These are phyloP conservation scores for Pythium volutum DNA, from an alignment of 352 stramenopile species.

Conservation along the genomic window DNA sequence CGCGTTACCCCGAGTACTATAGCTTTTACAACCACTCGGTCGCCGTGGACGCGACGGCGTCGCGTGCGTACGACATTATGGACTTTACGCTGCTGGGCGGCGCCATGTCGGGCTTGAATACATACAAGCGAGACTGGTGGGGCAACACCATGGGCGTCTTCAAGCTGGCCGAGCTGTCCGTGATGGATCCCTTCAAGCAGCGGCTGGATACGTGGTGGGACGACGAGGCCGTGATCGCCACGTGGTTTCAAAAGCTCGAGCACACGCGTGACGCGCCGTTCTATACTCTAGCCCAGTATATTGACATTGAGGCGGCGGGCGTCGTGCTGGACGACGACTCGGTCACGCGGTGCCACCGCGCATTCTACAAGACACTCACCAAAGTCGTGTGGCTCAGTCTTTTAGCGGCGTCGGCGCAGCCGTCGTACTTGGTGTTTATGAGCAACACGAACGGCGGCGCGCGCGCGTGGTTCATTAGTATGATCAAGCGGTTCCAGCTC, in stretches of 20 bases:
- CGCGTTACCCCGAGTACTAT: constrained; percentile 35
- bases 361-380: constrained; percentile 34
- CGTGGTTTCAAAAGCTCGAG: constrained; percentile 34
- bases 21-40: constrained; percentile 21
- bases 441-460: constrained; percentile 33
- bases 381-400: constrained; percentile 35
- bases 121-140: constrained; percentile 33
- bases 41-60: not conserved
- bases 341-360: constrained; percentile 32
- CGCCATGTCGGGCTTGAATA: constrained; percentile 32
- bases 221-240: constrained; percentile 28
- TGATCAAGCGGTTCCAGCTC: constrained; percentile 19
- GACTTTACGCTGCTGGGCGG: constrained; percentile 26
- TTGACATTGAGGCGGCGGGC: constrained; percentile 25
- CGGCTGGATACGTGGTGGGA: constrained; percentile 31
- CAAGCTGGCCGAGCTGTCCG: constrained; percentile 29
- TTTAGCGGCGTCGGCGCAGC: constrained; percentile 18
- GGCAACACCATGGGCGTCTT: constrained; percentile 36
- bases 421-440: constrained; percentile 35
- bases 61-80: constrained; percentile 19
- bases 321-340: constrained; percentile 31
- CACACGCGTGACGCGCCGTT: constrained; percentile 23
- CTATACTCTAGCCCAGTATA: constrained; percentile 20
- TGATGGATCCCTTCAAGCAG: not conserved
- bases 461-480: constrained; percentile 28